Base-by-base conservation (phyloP, 2,329 filamentous ascomycete genomes). In the Dactylellina leptospora region DNA sequence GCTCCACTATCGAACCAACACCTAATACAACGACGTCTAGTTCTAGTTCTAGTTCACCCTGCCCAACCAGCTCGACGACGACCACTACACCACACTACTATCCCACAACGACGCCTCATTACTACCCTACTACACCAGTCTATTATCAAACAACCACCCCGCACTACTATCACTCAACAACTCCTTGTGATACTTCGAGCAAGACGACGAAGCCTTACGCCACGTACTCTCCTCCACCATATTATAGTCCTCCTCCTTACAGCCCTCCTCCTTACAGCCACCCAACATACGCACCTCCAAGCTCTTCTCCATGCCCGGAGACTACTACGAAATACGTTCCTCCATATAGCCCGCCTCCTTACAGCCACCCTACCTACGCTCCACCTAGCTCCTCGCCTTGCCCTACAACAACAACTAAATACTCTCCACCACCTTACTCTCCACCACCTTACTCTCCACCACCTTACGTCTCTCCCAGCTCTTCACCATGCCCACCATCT, bases 111-210 rank as follows among this genome's bases (percentile, higher is more conserved):
- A n/a, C n/a, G n/a, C n/a, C n/a, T n/a, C n/a, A n/a, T n/a, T n/a
- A n/a, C n/a, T n/a, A n/a, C n/a, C n/a, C n/a, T n/a, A n/a, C n/a
- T n/a, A n/a, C n/a, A n/a, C n/a, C n/a, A n/a, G n/a, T n/a, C n/a
- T n/a, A n/a, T n/a, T n/a, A n/a, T n/a, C n/a, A n/a, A n/a, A n/a
- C n/a, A n/a, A n/a, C n/a, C n/a, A n/a, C n/a, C n/a, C n/a, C n/a
- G n/a, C n/a, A n/a, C n/a, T n/a, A n/a, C n/a, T n/a, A n/a, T n/a
- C n/a, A n/a, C n/a, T n/a, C n/a, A n/a, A n/a, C n/a, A n/a, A n/a
- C n/a, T 42, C 44, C 56, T 1, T 27, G 18, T 20, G 56, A 60
- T 13, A 62, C 56, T 33, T 54, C 55, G 18, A 47, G 44, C 5
- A 61, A 48, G 1, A 30, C 48, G 1, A 36, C 18, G n/a, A 18